Evolutionary conservation across 148 eudicot species (phyloP).

Genomic region (Hydrangea macrophylla): DNA sequence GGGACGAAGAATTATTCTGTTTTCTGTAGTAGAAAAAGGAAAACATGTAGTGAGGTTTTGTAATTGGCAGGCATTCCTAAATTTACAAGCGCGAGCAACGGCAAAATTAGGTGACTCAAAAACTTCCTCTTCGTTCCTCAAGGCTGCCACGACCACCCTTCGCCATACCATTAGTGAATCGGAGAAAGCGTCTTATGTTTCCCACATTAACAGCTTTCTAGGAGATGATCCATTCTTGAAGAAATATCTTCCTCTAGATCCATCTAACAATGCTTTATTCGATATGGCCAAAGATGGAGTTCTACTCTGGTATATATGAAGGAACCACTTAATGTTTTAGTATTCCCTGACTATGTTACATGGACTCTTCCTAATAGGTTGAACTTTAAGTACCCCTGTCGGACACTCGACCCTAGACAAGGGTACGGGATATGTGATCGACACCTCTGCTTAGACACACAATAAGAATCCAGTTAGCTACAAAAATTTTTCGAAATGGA

Average conservation of each 20-base stretch:
- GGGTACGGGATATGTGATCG: too few species aligned
- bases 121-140: slow-evolving; percentile 67
- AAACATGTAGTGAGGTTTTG: not conserved
- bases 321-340: not conserved
- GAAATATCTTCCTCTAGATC: slow-evolving; percentile 75
- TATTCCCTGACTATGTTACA: too few species aligned
- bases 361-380: too few species aligned
- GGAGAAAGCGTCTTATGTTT: slow-evolving; percentile 73
- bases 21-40: not conserved
- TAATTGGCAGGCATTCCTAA: slow-evolving; percentile 56
- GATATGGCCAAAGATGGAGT: slow-evolving; percentile 85
- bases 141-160: slow-evolving; percentile 76
- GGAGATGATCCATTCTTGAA: slow-evolving; percentile 68
- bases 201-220: slow-evolving; percentile 70
- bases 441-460: too few species aligned
- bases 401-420: too few species aligned
- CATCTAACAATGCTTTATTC: slow-evolving; percentile 57
- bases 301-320: slow-evolving; percentile 65
- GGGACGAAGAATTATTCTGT: not conserved
- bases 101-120: slow-evolving; percentile 51
- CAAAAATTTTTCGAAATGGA: too few species aligned
- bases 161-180: slow-evolving; percentile 80
- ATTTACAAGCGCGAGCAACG: slow-evolving; percentile 58
- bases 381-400: too few species aligned
- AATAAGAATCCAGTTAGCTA: too few species aligned